Base-by-base conservation (phyloP, 1,139 yeast species). In the Yamadazyma triangularis region DNA sequence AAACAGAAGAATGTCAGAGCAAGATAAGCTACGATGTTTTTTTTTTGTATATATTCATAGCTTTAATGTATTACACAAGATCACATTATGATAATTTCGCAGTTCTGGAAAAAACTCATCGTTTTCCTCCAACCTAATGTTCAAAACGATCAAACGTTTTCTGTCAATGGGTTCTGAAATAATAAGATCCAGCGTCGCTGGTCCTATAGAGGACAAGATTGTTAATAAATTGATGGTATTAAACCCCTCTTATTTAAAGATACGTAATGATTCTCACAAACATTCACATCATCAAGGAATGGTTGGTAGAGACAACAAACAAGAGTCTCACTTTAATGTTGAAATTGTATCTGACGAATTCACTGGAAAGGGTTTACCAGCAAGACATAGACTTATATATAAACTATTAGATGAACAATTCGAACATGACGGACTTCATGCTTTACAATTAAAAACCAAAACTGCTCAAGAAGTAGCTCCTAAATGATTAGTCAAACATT, bases 281-380 rank as follows among this genome's bases (percentile, higher is more conserved):
- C 98, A 91, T 56, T 76, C 89, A 2, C 93, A 87, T 45, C 98
- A 91, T 55, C 81, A 79, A 34, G 91, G 95, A 2, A 73, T 87
- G 67, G 70, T 79, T 36, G 86, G 81, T 4, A 87, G 89, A 8
- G 45, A 67, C 3, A 87, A 87, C 56, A 66, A 63, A n/a, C 70
- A 74, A 2, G 98, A 91, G 56, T 83, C 95, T 1, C 98, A 91
- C 53, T 88, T 91, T 56, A 59, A 78, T 36, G 52, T 82, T 24
- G 81, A 79, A 34, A 66, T 91, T 13, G 84, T 87, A 5, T 81
- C 93, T 42, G 77, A 77, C 24, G 66, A 53, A 30, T 91, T 91
- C 51, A 57, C 60, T 26, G 94, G 93, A 1, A 68, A 77, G 52
- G 56, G 67, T 16, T 70, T 80, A 51, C 94, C 95, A 1, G 58